Conservation (phyloP, 352 stramenopile genomes). For the Pythium phragmiticola region DNA sequence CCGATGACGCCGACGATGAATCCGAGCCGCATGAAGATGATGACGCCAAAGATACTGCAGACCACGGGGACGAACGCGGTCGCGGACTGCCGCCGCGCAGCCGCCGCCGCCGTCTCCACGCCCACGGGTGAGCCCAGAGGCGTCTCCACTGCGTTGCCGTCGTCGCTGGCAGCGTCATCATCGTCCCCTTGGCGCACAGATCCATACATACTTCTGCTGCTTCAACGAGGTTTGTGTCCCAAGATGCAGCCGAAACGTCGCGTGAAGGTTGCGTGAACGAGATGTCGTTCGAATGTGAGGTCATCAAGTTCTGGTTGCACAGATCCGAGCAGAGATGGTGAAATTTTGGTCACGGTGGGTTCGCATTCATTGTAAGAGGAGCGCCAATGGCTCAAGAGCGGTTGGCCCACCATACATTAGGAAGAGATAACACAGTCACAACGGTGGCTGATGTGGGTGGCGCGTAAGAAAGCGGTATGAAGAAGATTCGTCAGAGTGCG, state of each 20-base stretch:
- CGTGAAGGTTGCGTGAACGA: conserved; percentile 4
- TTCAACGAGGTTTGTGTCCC: conserved; percentile 6
- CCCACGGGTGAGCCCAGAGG: conserved; percentile 22
- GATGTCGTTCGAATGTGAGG: not conserved
- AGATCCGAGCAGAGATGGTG: no score
- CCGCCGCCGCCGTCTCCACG: conserved; percentile 28
- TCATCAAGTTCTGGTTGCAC: no score
- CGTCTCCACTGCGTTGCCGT: not conserved
- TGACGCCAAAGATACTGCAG: conserved; percentile 53
- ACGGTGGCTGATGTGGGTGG: no score
- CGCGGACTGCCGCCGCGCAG: conserved; percentile 13
- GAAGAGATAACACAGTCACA: no score
- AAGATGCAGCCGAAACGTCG: conserved; percentile 2
- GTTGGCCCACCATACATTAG: no score
- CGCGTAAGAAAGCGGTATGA: no score
- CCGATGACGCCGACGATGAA: conserved; percentile 39
- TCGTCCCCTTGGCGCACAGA: conserved; percentile 2
- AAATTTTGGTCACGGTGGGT: no score
- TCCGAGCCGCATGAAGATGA: conserved; percentile 56
- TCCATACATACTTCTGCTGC: conserved; percentile 21
- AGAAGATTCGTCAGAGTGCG: no score
- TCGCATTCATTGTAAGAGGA: no score
- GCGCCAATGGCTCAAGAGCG: no score
- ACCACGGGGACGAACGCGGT: conserved; percentile 48
- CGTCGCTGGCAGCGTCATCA: not conserved